A percentile compares a stretch with the other conserved stretches of the same genome.
These are phyloP conservation scores for Elaeagnus macrophylla DNA, from an alignment of 306 rosid species.

Conservation along the genomic window DNA sequence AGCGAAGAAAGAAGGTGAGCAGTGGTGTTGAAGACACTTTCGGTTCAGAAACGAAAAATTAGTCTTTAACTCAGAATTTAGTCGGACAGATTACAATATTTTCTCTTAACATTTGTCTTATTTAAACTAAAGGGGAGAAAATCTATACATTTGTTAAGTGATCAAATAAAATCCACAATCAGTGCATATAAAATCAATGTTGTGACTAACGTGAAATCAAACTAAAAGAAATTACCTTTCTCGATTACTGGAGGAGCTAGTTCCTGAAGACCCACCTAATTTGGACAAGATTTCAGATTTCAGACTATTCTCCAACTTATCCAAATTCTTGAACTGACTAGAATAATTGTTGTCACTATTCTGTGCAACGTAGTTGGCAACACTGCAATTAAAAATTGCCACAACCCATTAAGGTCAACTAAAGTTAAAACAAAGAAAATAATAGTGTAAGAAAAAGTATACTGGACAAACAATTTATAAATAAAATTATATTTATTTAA, in stretches of 20 bases:
- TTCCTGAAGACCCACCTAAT: conserved; percentile 37
- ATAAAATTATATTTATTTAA: too few species aligned
- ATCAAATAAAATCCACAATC: too few species aligned
- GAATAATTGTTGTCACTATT: conserved; percentile 51
- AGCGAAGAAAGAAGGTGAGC: conserved; percentile 56
- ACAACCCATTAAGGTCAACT: conserved; percentile 5
- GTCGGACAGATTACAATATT: too few species aligned
- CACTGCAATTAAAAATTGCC: conserved; percentile 29
- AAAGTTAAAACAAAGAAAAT: background rate
- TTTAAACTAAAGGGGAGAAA: too few species aligned
- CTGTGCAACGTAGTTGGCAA: conserved; percentile 47
- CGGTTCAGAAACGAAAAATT: conserved; percentile 40
- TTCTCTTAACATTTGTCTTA: too few species aligned
- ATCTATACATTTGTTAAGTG: too few species aligned
- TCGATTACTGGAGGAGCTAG: conserved; percentile 31
- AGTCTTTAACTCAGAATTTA: background rate
- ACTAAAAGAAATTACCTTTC: conserved; percentile 33
- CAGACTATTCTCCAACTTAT: conserved; percentile 44
- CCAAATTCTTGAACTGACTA: conserved; percentile 65
- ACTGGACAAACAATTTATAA: too few species aligned
- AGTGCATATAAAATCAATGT: too few species aligned
- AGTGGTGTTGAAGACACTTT: conserved; percentile 80
- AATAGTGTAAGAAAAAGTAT: too few species aligned
- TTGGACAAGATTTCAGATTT: conserved; percentile 43
- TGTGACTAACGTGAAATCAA: too few species aligned